Conservation (phyloP, 1,284 basidiomycete genomes). For the Anthracocystis walkeri region DNA sequence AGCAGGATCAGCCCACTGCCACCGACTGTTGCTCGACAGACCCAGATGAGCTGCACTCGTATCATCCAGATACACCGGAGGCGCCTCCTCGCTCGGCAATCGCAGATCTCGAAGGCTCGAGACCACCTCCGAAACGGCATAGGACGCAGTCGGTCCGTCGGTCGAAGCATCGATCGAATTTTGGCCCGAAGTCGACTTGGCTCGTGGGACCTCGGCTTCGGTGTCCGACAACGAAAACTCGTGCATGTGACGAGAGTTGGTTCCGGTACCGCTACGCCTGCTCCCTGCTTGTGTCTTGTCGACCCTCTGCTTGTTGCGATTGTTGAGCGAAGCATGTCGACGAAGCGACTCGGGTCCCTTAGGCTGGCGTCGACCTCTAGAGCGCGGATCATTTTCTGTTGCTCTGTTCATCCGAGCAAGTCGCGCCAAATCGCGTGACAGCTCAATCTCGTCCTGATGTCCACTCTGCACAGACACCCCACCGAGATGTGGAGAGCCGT, state of each 20-base stretch:
- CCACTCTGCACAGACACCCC: constrained; percentile 14
- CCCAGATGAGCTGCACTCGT: constrained; percentile 33
- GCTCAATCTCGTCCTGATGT: constrained; percentile 41
- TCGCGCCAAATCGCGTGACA: constrained; percentile 43
- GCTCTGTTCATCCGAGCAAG: constrained; percentile 46
- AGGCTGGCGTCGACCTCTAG: constrained; percentile 19
- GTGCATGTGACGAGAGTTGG: constrained; percentile 29
- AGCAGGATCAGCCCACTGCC: constrained; percentile 45
- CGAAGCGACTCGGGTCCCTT: constrained; percentile 22
- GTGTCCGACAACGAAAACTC: constrained; percentile 56
- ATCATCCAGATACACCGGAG: constrained; percentile 28
- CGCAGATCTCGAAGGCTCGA: constrained; percentile 33
- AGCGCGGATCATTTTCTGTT: constrained; percentile 7
- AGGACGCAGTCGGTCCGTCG: constrained; percentile 13
- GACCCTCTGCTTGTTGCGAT: constrained; percentile 15
- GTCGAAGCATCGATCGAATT: constrained; percentile 30
- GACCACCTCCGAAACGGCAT: constrained; percentile 27
- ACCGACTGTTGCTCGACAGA: constrained; percentile 27
- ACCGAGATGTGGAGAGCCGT: constrained; percentile 15
- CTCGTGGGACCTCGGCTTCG: constrained; percentile 48
- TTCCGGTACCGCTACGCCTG: background rate
- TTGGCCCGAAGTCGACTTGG: constrained; percentile 35
- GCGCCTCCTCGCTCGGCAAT: constrained; percentile 33
- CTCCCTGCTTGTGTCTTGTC: background rate
- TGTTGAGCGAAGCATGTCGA: constrained; percentile 29